These are phyloP conservation scores for Fusarium sp. DNA, from an alignment of 2,329 filamentous ascomycete genomes.

Conservation along the genomic window DNA sequence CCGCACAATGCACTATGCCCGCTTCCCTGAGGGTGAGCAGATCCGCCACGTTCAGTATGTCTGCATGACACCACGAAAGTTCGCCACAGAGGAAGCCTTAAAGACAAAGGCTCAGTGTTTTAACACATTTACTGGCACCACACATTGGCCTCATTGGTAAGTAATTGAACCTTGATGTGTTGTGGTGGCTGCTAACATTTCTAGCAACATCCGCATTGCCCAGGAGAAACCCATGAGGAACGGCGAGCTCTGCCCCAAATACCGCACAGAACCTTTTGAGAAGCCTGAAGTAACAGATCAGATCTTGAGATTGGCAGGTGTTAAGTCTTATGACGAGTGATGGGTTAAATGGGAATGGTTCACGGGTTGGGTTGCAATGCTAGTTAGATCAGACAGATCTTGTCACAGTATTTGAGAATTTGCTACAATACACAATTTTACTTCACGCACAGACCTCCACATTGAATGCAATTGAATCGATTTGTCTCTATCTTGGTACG, in stretches of 20 bases:
- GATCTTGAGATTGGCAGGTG: conserved; percentile 34
- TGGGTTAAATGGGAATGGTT: background rate
- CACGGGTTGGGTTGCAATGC: background rate
- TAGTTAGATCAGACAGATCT: conserved; percentile 1
- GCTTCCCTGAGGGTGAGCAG: conserved; percentile 55
- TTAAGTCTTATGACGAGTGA: conserved; percentile 35
- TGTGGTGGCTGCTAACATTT: background rate
- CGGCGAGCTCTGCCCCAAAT: conserved; percentile 39
- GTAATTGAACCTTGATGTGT: fast-evolving
- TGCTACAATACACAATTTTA: background rate
- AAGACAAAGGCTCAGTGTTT: conserved; percentile 5
- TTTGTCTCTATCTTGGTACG: background rate
- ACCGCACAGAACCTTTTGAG: conserved; percentile 42
- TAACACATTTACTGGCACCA: background rate
- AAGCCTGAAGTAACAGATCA: conserved; percentile 38
- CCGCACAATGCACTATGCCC: conserved; percentile 58
- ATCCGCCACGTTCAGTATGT: conserved; percentile 46
- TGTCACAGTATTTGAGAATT: conserved; percentile 4
- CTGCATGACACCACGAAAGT: conserved; percentile 24
- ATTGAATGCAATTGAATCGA: background rate
- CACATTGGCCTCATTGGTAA: conserved; percentile 24
- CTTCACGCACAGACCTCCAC: background rate
- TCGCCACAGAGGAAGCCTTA: conserved; percentile 23
- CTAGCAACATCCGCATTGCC: conserved; percentile 31
- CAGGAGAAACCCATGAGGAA: conserved; percentile 43